phyloP scores from a whole-genome alignment of 108 stramenopile genomes.

The Aurantiochytrium sp. region DNA sequence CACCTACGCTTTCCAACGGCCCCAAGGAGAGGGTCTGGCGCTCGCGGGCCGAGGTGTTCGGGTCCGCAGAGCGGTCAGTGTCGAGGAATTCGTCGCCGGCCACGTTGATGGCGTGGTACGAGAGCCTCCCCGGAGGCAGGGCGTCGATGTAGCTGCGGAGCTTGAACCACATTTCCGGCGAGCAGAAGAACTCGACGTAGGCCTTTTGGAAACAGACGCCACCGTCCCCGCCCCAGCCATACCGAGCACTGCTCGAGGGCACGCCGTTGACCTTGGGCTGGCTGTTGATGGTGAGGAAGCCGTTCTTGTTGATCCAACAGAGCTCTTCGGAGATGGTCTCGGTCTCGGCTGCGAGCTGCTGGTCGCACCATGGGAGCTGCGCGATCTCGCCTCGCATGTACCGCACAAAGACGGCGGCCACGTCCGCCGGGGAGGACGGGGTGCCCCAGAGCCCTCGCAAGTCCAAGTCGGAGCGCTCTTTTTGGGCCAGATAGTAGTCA shows the following conservation, averaged over 20 bases:
- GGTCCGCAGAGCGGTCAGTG: no score
- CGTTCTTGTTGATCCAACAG: conserved; percentile 34
- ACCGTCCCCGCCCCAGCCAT: conserved; percentile 44
- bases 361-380: conserved; percentile 43
- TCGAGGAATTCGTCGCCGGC: conserved; percentile 33
- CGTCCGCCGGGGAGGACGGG: neutral
- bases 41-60: no score
- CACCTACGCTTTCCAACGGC: no score
- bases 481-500: conserved; percentile 44
- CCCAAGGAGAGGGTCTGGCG: no score
- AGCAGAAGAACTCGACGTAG: conserved; percentile 46
- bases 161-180: conserved; percentile 1
- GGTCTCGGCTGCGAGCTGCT: conserved; percentile 32
- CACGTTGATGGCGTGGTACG: conserved; percentile 39
- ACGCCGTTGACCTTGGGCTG: conserved; percentile 45
- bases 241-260: neutral
- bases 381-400: conserved; percentile 37
- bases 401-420: conserved; percentile 32
- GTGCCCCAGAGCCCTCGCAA: conserved; percentile 20
- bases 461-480: conserved; percentile 30
- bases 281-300: conserved; percentile 47
- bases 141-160: neutral
- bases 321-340: neutral
- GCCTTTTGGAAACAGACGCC: conserved; percentile 47
- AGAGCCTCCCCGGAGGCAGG: neutral